Conservation (phyloP, 2,329 filamentous ascomycete species). For the Cytospora piceicola region DNA sequence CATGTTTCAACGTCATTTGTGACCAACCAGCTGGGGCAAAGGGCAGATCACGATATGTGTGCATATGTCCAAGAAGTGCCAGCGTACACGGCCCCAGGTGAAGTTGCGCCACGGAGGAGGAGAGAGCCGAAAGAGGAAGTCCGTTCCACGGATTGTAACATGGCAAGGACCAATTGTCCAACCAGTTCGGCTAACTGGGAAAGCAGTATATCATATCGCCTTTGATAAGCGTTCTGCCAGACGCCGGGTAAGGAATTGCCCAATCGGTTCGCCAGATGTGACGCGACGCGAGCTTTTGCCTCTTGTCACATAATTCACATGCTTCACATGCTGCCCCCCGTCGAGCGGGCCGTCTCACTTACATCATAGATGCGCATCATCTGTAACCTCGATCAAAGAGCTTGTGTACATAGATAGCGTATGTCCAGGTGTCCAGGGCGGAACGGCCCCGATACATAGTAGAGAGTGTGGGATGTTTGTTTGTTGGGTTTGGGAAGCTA, state of each 20-base stretch:
- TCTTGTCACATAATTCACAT: background rate
- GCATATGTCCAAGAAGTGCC: background rate
- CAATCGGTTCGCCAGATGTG: background rate
- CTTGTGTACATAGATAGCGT: too few species aligned
- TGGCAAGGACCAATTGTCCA: background rate
- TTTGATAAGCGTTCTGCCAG: background rate
- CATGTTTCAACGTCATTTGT: background rate
- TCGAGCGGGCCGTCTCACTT: background rate
- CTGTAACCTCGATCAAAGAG: background rate
- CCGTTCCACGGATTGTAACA: background rate
- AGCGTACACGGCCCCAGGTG: background rate
- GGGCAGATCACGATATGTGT: background rate
- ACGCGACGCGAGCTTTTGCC: background rate
- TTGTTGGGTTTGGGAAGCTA: background rate
- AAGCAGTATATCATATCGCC: background rate
- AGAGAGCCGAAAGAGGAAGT: background rate
- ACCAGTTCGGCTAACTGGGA: background rate
- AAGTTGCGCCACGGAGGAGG: background rate
- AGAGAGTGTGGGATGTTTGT: background rate
- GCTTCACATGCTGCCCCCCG: too few species aligned
- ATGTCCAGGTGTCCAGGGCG: background rate
- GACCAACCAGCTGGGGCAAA: background rate
- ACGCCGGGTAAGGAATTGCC: background rate
- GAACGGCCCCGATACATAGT: background rate
- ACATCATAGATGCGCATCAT: background rate